A percentile compares a stretch with the other conserved stretches of the same genome.
Evolutionary conservation across 306 rosid species (phyloP).

Genomic region (Prunus armeniaca): DNA sequence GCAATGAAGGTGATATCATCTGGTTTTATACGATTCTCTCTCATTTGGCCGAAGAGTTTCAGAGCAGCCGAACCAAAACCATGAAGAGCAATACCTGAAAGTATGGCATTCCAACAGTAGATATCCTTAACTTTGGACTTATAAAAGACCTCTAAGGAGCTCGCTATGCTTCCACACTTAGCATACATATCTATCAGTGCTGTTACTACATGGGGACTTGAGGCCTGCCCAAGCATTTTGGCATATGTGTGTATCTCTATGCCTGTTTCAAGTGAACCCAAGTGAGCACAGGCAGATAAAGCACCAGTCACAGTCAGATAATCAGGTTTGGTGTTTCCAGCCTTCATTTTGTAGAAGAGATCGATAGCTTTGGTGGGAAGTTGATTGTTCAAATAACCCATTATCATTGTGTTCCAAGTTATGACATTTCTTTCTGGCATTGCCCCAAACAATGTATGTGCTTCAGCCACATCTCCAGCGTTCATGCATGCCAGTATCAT

Average conservation of each 20-base stretch:
- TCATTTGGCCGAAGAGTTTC: conserved; percentile 24
- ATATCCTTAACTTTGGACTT: conserved; percentile 20
- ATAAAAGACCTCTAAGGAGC: conserved; percentile 28
- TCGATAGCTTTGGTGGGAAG: conserved; percentile 16
- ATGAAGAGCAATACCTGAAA: conserved; percentile 31
- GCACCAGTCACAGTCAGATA: conserved; percentile 23
- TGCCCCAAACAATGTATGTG: conserved; percentile 10
- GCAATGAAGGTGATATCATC: conserved; percentile 38
- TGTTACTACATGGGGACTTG: conserved; percentile 28
- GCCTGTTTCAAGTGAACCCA: conserved; percentile 29
- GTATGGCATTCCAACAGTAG: conserved; percentile 33
- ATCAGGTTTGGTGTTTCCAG: conserved; percentile 21
- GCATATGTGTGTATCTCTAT: conserved; percentile 13
- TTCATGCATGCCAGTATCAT: conserved; percentile 26
- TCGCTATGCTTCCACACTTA: conserved; percentile 28
- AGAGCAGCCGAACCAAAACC: conserved; percentile 20
- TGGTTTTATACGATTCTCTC: conserved; percentile 15
- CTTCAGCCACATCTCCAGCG: conserved; percentile 24
- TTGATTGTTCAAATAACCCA: conserved; percentile 11
- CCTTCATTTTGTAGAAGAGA: conserved; percentile 19
- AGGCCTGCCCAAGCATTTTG: conserved; percentile 4
- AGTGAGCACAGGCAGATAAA: conserved; percentile 30
- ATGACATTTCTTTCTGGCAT: conserved; percentile 22
- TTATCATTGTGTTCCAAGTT: conserved; percentile 36
- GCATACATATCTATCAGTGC: conserved; percentile 36